Base-by-base conservation (phyloP, 805 yeast species). In the Candida piceae region DNA sequence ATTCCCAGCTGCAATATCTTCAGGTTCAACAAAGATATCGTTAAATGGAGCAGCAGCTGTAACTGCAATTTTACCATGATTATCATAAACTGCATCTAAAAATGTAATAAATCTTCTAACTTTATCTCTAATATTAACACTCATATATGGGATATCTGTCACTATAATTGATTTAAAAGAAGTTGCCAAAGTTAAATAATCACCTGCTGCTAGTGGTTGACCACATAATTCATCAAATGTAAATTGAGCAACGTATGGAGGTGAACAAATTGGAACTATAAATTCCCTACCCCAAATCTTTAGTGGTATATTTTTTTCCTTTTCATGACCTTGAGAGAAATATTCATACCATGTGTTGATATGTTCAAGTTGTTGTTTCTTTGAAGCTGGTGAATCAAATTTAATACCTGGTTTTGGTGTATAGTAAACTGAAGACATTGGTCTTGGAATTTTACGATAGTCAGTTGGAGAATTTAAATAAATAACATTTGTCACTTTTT, bases 41-140 rank as follows among this genome's bases (percentile, higher is more conserved):
- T 78, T 77, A 55, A 88, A 90, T 16, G 87, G 82, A 8, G 88
- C 89, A 1, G 84, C 95, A 0, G 88, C 82, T 0, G 97, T 87
- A 23, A 88, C 90, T 1, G 95, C 95, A 12, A 93, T 64, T 52
- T 88, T 73, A 8, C 94, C 84, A 49, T 86, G 89, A 37, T 82
- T 82, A 59, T 93, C 97, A 58, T 93, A 93, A 4, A 89, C 94
- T 0, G 98, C 97, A 59, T 93, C 98, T 37, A 93, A 62, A 50
- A 93, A 93, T 0, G 96, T 93, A 58, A 93, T 93, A 55, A 93
- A 90, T 50, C 98, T 69, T 53, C 97, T 72, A 17, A 89, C 86
- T 46, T 81, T 73, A 52, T 93, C 97, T 45, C 96, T 73, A 32
- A 77, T 82, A 48, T 81, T 72, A 10, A 83, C 70, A 16, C 94